A percentile compares a stretch with the other conserved stretches of the same genome.
phyloP scores from a whole-genome alignment of 2,329 filamentous ascomycete species.

The Colletotrichum sp. region DNA sequence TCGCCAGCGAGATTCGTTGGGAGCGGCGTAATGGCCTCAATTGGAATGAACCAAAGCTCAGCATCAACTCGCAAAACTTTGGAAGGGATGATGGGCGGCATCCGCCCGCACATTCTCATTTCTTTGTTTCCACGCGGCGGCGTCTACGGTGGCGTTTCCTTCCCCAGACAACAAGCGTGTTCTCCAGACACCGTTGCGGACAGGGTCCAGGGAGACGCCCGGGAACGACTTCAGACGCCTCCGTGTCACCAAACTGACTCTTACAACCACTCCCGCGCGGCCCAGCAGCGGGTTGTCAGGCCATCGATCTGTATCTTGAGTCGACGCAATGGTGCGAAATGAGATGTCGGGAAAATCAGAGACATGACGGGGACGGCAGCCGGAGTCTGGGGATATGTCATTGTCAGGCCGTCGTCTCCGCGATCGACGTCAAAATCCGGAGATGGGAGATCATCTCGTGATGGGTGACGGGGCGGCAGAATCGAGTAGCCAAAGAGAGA shows the following conservation, averaged over 20 bases:
- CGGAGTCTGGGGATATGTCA: neutral
- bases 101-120: neutral
- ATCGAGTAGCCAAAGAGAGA: neutral
- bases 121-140: slow-evolving; percentile 6
- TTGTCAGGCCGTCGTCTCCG: neutral
- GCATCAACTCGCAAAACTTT: neutral
- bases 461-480: neutral
- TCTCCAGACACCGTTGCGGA: neutral
- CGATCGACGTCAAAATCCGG: slow-evolving; percentile 2
- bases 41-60: neutral
- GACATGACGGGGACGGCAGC: neutral
- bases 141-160: slow-evolving; percentile 5
- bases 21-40: slow-evolving; percentile 13
- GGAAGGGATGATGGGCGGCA: neutral
- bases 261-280: neutral
- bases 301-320: neutral
- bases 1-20: neutral
- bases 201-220: neutral
- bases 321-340: neutral
- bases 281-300: neutral
- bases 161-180: slow-evolving; percentile 1
- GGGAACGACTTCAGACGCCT: slow-evolving; percentile 5
- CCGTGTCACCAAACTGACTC: slow-evolving; percentile 16
- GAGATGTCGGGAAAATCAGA: neutral
- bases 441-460: slow-evolving; percentile 6